Percentiles rank a stretch among this genome's conserved stretches.
Evolutionary conservation across 2,329 filamentous ascomycete species (phyloP).

Genomic region (Fusarium succisae): DNA sequence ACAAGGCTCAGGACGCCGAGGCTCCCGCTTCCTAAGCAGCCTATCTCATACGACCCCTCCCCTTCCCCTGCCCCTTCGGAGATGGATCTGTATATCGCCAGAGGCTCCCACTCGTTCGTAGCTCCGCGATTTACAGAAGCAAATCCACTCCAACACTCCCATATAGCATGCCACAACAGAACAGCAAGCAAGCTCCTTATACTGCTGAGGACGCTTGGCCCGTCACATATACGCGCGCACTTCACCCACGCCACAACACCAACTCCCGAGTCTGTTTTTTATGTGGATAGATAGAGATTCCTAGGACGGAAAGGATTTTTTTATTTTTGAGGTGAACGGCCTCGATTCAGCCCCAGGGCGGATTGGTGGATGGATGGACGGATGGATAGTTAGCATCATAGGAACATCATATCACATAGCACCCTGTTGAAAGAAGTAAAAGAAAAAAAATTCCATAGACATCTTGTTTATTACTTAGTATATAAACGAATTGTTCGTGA

Average conservation of each 20-base stretch:
- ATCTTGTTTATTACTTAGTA: background rate
- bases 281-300: slow-evolving; percentile 35
- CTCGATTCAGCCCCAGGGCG: slow-evolving; percentile 26
- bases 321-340: slow-evolving; percentile 26
- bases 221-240: slow-evolving; percentile 18
- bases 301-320: slow-evolving; percentile 28
- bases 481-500: background rate
- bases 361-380: slow-evolving; percentile 35
- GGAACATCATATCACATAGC: slow-evolving; percentile 41
- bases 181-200: slow-evolving; percentile 30
- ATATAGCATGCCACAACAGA: slow-evolving; percentile 36
- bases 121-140: slow-evolving; percentile 9
- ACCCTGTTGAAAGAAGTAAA: slow-evolving; percentile 38
- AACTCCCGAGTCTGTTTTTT: slow-evolving; percentile 28
- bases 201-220: slow-evolving; percentile 20
- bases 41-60: slow-evolving; percentile 8
- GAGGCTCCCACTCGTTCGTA: slow-evolving; percentile 26
- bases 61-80: slow-evolving; percentile 24
- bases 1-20: slow-evolving; percentile 50
- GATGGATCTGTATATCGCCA: slow-evolving; percentile 13
- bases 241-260: slow-evolving; percentile 32
- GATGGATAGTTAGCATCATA: slow-evolving; percentile 42
- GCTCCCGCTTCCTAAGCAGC: slow-evolving; percentile 41
- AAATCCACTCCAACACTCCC: slow-evolving; percentile 26
- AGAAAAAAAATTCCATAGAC: slow-evolving; percentile 42